Evolutionary conservation across 164 flowering plant species (phyloP).

Genomic region (Piper betle): DNA sequence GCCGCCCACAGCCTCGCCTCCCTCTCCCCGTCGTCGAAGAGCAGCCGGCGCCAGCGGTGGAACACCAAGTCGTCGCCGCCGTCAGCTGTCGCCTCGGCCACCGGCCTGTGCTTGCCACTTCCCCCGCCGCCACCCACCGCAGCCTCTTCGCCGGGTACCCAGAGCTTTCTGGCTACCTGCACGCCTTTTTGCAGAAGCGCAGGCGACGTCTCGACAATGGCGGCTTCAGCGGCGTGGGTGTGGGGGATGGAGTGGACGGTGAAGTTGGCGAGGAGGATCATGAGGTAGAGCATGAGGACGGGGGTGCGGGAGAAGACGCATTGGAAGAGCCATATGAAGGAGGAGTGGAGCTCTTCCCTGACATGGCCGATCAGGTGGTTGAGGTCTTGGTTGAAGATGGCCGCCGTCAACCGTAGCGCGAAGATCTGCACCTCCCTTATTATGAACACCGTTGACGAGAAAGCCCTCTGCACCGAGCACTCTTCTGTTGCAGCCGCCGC

Average conservation of each 20-base stretch:
- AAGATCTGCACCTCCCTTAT: slow-evolving; percentile 73
- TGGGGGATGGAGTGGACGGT: slow-evolving; percentile 65
- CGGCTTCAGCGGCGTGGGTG: slow-evolving; percentile 27
- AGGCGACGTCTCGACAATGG: slow-evolving; percentile 3
- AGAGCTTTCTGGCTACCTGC: slow-evolving; percentile 25
- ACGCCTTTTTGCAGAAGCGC: slow-evolving; percentile 27
- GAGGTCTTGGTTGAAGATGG: slow-evolving; percentile 49
- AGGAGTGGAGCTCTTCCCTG: slow-evolving; percentile 63
- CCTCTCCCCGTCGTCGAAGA: neutral
- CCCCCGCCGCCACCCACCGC: slow-evolving; percentile 48
- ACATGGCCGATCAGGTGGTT: slow-evolving; percentile 50
- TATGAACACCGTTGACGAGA: slow-evolving; percentile 87
- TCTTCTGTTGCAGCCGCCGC: slow-evolving; percentile 39
- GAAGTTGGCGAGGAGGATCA: slow-evolving; percentile 86
- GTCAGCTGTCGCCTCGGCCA: slow-evolving; percentile 43
- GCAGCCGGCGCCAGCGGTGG: no score
- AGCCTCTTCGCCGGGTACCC: slow-evolving; percentile 27
- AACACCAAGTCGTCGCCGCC: slow-evolving; percentile 39
- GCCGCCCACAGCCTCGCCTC: slow-evolving; percentile 39
- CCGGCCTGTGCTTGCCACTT: slow-evolving; percentile 43
- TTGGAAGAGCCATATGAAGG: slow-evolving; percentile 88
- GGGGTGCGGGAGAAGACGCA: slow-evolving; percentile 88
- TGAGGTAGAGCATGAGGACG: slow-evolving; percentile 75
- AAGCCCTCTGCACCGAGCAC: slow-evolving; percentile 70
- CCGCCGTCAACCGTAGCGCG: slow-evolving; percentile 59